Conservation (phyloP, 495 filamentous ascomycete species). For the Annulohypoxylon nitens region DNA sequence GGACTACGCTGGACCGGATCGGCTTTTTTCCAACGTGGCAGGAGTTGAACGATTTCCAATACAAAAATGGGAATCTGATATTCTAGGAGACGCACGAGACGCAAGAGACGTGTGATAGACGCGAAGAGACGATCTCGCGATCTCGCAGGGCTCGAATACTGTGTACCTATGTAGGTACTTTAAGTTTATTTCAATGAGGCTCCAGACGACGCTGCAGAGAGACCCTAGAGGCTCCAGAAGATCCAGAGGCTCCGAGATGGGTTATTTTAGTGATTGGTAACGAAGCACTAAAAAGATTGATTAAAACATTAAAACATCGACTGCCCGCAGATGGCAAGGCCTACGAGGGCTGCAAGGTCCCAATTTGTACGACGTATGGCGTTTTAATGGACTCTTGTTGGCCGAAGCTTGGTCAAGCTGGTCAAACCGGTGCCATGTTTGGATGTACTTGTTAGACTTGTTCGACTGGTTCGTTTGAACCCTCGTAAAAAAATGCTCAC, state of each 20-base stretch:
- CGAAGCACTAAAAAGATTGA: not conserved
- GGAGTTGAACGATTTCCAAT: slow-evolving; percentile 6
- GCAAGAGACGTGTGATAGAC: not conserved
- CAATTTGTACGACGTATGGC: slow-evolving; percentile 31
- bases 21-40: slow-evolving; percentile 20
- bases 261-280: slow-evolving; percentile 30
- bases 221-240: not conserved
- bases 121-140: slow-evolving; percentile 5
- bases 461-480: not conserved
- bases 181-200: not conserved
- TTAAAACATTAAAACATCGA: not conserved
- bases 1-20: slow-evolving; percentile 4
- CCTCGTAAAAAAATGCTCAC: slow-evolving; percentile 31
- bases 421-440: not conserved
- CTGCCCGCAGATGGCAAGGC: slow-evolving; percentile 28
- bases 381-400: slow-evolving; percentile 18
- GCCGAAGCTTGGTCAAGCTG: not conserved
- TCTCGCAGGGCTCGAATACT: slow-evolving; percentile 31
- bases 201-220: not conserved
- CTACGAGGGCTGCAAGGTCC: slow-evolving; percentile 5
- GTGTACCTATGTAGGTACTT: not conserved
- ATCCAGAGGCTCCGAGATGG: slow-evolving; percentile 42
- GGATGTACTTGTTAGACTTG: not conserved
- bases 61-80: slow-evolving; percentile 1
- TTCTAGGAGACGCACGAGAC: not conserved